Evolutionary conservation across 2,329 filamentous ascomycete species (phyloP), one percentile per base, ranked within the genome.

Genomic region (Fusarium anguioides): DNA sequence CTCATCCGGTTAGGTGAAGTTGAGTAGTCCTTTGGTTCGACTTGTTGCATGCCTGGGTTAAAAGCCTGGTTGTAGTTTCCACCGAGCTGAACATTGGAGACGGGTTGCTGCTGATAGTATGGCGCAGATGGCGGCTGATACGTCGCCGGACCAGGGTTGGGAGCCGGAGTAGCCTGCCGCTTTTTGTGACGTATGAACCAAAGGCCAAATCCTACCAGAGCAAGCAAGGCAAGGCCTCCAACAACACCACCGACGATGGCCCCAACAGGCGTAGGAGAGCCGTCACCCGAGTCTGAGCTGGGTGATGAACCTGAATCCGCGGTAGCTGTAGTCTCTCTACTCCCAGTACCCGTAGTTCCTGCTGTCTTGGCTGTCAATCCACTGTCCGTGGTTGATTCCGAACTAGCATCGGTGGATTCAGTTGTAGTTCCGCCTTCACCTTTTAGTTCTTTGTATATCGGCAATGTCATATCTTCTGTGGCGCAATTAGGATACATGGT

Each of bases 111-210:
- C 14, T 37, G 15, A 17, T 36, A 36, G 24, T 53, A 37, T 12
- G 50, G 4, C n/a, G 24, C 4, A 14, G 24, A 3, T 14, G 33
- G 29, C 5, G 50, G n/a, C 3, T 29, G 50, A n/a, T 53, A 14
- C 4, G 11, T n/a, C 8, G 15, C 8, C 3, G 41, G 5, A 6
- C 6, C 4, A 14, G 6, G 4, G 1, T 26, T 33, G 7, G 29
- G 7, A 8, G 15, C 27, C 37, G n/a, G 17, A 21, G 6, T 12
- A 15, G 31, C 24, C 23, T 53, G 41, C 14, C 27, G 51, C 23
- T 48, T 59, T 24, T 48, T 59, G 18, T 39, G 33, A 27, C 51
- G 41, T n/a, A 57, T 36, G 11, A 41, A 41, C 41, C 51, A 57
- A 5, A 59, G 29, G 17, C 41, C 41, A 9, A 59, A 26, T 3